phyloP scores from a whole-genome alignment of 352 stramenopile genomes.

The Globisporangium solare region DNA sequence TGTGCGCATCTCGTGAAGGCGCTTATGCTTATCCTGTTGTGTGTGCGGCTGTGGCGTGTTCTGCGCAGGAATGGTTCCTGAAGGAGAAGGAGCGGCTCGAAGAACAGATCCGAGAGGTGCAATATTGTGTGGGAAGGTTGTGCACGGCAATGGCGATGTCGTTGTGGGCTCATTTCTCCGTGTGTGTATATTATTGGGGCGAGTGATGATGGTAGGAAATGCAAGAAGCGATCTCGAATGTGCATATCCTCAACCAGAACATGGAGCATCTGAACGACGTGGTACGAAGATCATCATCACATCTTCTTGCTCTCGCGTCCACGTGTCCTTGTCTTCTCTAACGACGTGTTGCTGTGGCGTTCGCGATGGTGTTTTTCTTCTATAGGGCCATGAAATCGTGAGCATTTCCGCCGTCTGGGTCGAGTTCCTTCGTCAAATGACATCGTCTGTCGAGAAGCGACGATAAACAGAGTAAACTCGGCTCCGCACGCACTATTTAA shows the following conservation, averaged over 20 bases:
- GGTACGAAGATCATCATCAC: conserved; percentile 20
- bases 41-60: not conserved
- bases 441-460: conserved; percentile 32
- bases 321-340: not conserved
- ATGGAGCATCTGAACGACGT: conserved; percentile 81
- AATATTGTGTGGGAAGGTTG: not conserved
- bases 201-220: conserved; percentile 50
- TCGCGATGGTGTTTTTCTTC: not conserved
- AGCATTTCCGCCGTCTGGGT: conserved; percentile 73
- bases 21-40: not conserved
- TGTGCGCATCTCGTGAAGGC: not conserved
- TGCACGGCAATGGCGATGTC: not conserved
- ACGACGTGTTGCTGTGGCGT: not conserved
- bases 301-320: not conserved
- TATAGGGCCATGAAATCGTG: conserved; percentile 66
- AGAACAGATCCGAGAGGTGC: conserved; percentile 69
- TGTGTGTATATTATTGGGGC: not conserved
- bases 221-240: conserved; percentile 76
- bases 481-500: conserved; percentile 11
- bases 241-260: conserved; percentile 79
- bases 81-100: conserved; percentile 64
- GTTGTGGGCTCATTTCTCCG: not conserved
- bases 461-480: conserved; percentile 19
- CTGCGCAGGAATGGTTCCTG: conserved; percentile 54
- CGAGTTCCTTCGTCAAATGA: conserved; percentile 58